These are phyloP conservation scores for Amanita thiersii DNA, from an alignment of 768 basidiomycete genomes.

Conservation along the genomic window DNA sequence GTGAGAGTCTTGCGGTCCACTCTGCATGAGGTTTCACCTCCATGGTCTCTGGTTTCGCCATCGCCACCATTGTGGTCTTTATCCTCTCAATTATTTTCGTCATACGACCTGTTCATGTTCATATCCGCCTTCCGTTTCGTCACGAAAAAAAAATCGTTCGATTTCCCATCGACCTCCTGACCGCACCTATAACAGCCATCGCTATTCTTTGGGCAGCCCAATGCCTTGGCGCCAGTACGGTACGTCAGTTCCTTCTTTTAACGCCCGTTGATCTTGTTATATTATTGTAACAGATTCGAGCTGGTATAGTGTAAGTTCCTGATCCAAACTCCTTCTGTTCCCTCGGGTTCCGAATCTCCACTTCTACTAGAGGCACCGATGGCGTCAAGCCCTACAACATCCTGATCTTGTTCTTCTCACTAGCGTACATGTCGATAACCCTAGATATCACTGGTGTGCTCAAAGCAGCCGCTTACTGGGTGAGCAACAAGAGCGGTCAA, in stretches of 20 bases:
- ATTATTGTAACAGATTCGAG: conserved; percentile 35
- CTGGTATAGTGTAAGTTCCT: conserved; percentile 60
- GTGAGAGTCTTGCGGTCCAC: too few species aligned
- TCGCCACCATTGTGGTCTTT: conserved; percentile 45
- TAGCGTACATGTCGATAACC: conserved; percentile 91
- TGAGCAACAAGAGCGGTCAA: conserved; percentile 69
- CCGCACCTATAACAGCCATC: conserved; percentile 46
- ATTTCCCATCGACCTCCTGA: conserved; percentile 40
- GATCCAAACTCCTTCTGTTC: not conserved
- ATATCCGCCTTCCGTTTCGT: conserved; percentile 23
- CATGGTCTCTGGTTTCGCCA: conserved; percentile 38
- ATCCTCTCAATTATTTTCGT: conserved; percentile 46
- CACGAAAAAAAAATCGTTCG: conserved; percentile 20
- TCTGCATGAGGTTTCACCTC: too few species aligned
- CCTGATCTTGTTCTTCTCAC: conserved; percentile 83
- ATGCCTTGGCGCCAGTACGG: conserved; percentile 34
- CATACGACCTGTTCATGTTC: conserved; percentile 36
- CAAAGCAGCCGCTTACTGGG: conserved; percentile 82
- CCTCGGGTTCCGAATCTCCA: not conserved
- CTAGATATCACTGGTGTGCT: conserved; percentile 86
- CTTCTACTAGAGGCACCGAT: conserved; percentile 24
- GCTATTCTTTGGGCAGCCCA: conserved; percentile 47
- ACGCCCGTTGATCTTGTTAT: not conserved
- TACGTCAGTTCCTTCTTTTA: conserved; percentile 3
- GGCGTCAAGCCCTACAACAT: conserved; percentile 89